Conservation (phyloP, 805 yeast species). For the Myxozyma kluyveri region DNA sequence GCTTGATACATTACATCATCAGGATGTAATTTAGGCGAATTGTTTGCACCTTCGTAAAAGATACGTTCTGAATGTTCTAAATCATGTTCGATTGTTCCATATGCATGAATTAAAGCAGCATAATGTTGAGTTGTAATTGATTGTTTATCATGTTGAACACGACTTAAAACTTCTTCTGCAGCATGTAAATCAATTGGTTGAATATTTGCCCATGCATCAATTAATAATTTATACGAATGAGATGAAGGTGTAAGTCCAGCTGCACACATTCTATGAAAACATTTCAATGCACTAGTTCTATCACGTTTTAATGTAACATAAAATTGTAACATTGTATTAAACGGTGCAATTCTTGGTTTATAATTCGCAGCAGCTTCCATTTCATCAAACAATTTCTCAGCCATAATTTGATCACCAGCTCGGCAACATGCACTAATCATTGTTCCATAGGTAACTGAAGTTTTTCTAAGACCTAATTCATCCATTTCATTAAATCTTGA, state of each 20-base stretch:
- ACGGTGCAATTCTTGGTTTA: constrained; percentile 39
- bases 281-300: constrained; percentile 36
- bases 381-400: constrained; percentile 38
- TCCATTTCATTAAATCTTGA: constrained; percentile 38
- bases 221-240: constrained; percentile 43
- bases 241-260: constrained; percentile 36
- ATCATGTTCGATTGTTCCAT: constrained; percentile 40
- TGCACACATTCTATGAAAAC: constrained; percentile 35
- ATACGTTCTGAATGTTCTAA: constrained; percentile 39
- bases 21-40: constrained; percentile 38
- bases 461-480: constrained; percentile 30
- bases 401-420: constrained; percentile 37
- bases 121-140: constrained; percentile 39
- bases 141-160: constrained; percentile 36
- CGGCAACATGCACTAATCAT: constrained; percentile 42
- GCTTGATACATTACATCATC: constrained; percentile 43
- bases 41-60: constrained; percentile 36
- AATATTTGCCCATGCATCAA: constrained; percentile 39
- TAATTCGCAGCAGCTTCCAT: constrained; percentile 38
- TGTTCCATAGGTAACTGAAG: constrained; percentile 41
- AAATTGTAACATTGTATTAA: constrained; percentile 42
- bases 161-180: constrained; percentile 40
- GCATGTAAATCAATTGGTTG: constrained; percentile 37
- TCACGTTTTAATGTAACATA: constrained; percentile 39
- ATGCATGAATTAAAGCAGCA: constrained; percentile 41